Evolutionary conservation across 306 rosid genomes (phyloP).

Genomic region (Castanea sativa): DNA sequence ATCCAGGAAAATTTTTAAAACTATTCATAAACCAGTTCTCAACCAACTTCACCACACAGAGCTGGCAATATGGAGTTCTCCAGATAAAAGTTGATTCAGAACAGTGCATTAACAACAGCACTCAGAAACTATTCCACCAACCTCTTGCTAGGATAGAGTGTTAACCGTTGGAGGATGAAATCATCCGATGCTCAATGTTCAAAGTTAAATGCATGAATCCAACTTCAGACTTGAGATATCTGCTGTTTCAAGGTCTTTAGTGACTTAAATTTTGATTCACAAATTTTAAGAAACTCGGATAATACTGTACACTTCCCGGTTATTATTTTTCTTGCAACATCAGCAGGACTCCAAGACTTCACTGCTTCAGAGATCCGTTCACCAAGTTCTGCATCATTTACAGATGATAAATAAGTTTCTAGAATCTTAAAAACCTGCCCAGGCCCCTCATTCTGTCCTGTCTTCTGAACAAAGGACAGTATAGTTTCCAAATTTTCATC

Average conservation of each 20-base stretch:
- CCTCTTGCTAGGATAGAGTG: neutral
- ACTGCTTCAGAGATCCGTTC: conserved; percentile 57
- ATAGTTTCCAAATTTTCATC: conserved; percentile 56
- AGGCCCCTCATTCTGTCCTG: conserved; percentile 59
- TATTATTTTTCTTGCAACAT: conserved; percentile 69
- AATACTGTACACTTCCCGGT: conserved; percentile 57
- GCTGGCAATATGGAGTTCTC: neutral
- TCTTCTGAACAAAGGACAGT: conserved; percentile 42
- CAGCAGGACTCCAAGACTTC: conserved; percentile 69
- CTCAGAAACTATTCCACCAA: neutral
- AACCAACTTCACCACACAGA: neutral
- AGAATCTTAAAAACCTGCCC: conserved; percentile 62
- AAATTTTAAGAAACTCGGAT: conserved; percentile 55
- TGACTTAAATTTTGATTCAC: conserved; percentile 62
- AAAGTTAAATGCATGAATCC: neutral
- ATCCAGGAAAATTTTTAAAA: neutral
- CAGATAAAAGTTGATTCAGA: neutral
- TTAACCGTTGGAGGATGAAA: neutral
- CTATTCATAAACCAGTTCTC: neutral
- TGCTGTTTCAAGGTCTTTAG: conserved; percentile 61
- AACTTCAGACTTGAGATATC: conserved; percentile 59
- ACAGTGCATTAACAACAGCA: neutral
- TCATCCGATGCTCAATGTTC: neutral
- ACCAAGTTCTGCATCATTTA: conserved; percentile 48
- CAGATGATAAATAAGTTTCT: conserved; percentile 45